Percentiles rank a stretch among this genome's conserved stretches.
phyloP scores from a whole-genome alignment of 768 basidiomycete genomes.

The Gymnopilus junonius region DNA sequence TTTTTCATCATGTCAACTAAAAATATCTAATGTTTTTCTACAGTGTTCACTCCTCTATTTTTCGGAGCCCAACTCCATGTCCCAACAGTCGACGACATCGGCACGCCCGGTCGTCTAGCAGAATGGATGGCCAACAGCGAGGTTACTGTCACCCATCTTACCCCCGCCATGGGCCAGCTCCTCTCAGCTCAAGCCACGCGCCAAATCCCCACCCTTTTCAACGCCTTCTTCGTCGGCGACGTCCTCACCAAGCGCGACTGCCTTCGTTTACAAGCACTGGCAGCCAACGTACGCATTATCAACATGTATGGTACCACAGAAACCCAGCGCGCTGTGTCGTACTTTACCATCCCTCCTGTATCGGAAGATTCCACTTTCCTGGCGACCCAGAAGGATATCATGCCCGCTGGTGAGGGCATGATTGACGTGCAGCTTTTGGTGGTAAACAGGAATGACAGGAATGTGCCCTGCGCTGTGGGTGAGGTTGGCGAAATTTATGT shows the following conservation, averaged over 20 bases:
- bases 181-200: slow-evolving; percentile 80
- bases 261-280: slow-evolving; percentile 89
- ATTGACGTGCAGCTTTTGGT: slow-evolving; percentile 96
- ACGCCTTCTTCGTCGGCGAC: slow-evolving; percentile 99
- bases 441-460: slow-evolving; percentile 87
- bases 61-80: slow-evolving; percentile 95
- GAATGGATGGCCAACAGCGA: slow-evolving; percentile 97
- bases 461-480: slow-evolving; percentile 88
- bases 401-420: slow-evolving; percentile 98
- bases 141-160: slow-evolving; percentile 96
- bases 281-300: slow-evolving; percentile 90
- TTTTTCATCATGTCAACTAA: neutral
- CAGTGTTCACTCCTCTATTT: slow-evolving; percentile 98
- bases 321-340: slow-evolving; percentile 98
- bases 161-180: slow-evolving; percentile 98
- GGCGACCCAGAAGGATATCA: slow-evolving; percentile 93
- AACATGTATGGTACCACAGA: slow-evolving; percentile 99
- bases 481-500: slow-evolving; percentile 99
- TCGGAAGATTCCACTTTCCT: slow-evolving; percentile 88
- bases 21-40: neutral
- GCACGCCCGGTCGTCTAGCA: slow-evolving; percentile 93
- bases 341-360: slow-evolving; percentile 90
- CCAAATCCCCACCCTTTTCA: slow-evolving; percentile 84
- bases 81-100: slow-evolving; percentile 96
- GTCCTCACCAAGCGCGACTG: slow-evolving; percentile 98